Conservation (phyloP, 768 basidiomycete genomes). For the Boletus subcaerulescens region DNA sequence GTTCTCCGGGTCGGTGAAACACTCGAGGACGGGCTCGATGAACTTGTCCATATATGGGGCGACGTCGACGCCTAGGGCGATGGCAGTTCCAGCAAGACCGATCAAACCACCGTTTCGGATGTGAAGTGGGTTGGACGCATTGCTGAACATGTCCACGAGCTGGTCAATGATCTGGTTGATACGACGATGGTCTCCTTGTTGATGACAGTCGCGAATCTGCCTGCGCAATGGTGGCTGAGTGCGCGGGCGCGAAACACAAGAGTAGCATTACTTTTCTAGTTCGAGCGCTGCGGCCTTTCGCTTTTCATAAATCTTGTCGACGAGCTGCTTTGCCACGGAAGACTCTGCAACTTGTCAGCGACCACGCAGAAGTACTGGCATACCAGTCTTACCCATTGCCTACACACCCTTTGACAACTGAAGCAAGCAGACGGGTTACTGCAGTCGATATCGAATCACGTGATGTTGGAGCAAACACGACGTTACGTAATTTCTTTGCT, state of each 20-base stretch:
- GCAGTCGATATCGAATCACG: conserved; percentile 5
- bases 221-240: conserved; percentile 37
- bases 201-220: conserved; percentile 83
- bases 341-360: conserved; percentile 46
- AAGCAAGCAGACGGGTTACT: neutral
- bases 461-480: neutral
- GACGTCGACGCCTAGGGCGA: conserved; percentile 90
- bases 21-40: conserved; percentile 80
- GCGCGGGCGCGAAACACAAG: neutral
- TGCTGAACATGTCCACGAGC: conserved; percentile 90
- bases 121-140: conserved; percentile 77
- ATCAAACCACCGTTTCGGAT: conserved; percentile 94
- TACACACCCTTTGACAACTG: neutral
- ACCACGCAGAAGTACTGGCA: neutral
- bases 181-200: conserved; percentile 74
- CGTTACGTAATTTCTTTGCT: neutral
- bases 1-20: conserved; percentile 93
- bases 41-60: conserved; percentile 95
- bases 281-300: conserved; percentile 94
- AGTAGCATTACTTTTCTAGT: conserved; percentile 75
- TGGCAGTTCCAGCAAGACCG: conserved; percentile 94
- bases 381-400: conserved; percentile 19
- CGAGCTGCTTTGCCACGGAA: conserved; percentile 72
- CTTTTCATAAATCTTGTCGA: conserved; percentile 96
- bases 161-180: conserved; percentile 91